A percentile compares a stretch with the other conserved stretches of the same genome.
Conservation (phyloP, 495 filamentous ascomycete genomes). For the Pyrenula aspistea region DNA sequence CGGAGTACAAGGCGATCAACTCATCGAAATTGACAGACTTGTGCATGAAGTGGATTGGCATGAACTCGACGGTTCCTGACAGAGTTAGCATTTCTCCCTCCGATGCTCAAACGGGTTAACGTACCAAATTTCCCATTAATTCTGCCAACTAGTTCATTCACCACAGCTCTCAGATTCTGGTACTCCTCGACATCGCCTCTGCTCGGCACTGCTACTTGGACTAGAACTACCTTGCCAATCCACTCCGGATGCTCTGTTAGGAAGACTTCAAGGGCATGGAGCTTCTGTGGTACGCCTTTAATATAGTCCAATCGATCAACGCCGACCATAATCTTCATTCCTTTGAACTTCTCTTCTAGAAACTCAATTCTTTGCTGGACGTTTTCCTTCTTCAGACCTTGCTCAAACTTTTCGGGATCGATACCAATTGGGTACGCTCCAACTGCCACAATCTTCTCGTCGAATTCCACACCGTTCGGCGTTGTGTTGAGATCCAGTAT, state of each 20-base stretch:
- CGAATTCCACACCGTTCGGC: conserved; percentile 79
- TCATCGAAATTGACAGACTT: conserved; percentile 89
- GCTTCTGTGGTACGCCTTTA: conserved; percentile 94
- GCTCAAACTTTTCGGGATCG: conserved; percentile 88
- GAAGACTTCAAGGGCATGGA: conserved; percentile 92
- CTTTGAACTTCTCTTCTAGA: conserved; percentile 83
- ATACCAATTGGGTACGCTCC: conserved; percentile 96
- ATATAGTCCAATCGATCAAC: conserved; percentile 96
- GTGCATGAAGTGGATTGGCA: conserved; percentile 96
- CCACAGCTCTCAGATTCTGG: conserved; percentile 83
- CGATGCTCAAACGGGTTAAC: conserved; percentile 2
- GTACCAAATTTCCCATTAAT: conserved; percentile 89
- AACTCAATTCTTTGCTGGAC: conserved; percentile 80
- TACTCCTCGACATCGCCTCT: conserved; percentile 96
- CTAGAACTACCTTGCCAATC: conserved; percentile 95
- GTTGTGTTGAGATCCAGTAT: conserved; percentile 74
- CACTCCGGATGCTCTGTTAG: conserved; percentile 93
- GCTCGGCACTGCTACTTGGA: conserved; percentile 91
- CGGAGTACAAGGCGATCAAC: conserved; percentile 83
- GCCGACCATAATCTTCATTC: conserved; percentile 91
- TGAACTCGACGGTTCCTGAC: conserved; percentile 81
- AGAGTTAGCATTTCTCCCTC: conserved; percentile 7
- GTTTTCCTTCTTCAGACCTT: conserved; percentile 70
- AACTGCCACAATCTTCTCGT: conserved; percentile 71
- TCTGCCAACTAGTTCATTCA: conserved; percentile 87